phyloP scores from a whole-genome alignment of 331 rosid genomes.

The Saraca asoca region DNA sequence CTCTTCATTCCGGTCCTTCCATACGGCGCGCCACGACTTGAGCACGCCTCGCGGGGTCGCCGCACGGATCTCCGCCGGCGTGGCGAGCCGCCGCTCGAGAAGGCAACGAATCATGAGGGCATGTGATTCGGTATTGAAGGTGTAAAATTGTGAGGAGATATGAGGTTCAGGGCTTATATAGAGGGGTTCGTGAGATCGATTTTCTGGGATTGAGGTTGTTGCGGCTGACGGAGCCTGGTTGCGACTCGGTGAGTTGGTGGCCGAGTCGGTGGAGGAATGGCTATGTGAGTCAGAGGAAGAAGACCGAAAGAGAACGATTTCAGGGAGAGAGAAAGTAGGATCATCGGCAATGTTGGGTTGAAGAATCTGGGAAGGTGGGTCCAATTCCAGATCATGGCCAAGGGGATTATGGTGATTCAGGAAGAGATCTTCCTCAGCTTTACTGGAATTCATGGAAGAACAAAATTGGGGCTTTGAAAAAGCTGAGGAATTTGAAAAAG shows the following conservation, averaged over 20 bases:
- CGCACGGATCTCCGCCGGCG: slow-evolving; percentile 79
- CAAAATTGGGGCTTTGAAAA: background rate
- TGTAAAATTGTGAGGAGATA: slow-evolving; percentile 92
- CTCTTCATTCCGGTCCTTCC: slow-evolving; percentile 99
- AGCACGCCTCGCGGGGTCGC: slow-evolving; percentile 83
- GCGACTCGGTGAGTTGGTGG: slow-evolving; percentile 34
- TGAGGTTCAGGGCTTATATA: slow-evolving; percentile 79
- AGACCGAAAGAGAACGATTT: slow-evolving; percentile 75
- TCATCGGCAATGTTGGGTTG: slow-evolving; percentile 38
- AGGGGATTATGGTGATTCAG: slow-evolving; percentile 46
- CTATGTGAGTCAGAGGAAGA: slow-evolving; percentile 61
- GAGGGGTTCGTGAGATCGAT: slow-evolving; percentile 39
- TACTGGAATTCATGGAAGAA: slow-evolving; percentile 74
- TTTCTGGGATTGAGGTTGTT: slow-evolving; percentile 1
- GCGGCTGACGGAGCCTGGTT: slow-evolving; percentile 23
- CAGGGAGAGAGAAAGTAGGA: slow-evolving; percentile 66
- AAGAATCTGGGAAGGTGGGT: slow-evolving; percentile 50
- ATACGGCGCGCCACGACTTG: slow-evolving; percentile 92
- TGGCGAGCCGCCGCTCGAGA: slow-evolving; percentile 72
- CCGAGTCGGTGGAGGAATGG: slow-evolving; percentile 55
- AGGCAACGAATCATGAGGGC: slow-evolving; percentile 88
- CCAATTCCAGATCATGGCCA: slow-evolving; percentile 18
- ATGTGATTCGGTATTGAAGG: slow-evolving; percentile 86
- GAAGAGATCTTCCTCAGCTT: slow-evolving; percentile 74
- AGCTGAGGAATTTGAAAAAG: background rate